Conservation (phyloP, 768 basidiomycete genomes). For the Tephrocybe sp. region DNA sequence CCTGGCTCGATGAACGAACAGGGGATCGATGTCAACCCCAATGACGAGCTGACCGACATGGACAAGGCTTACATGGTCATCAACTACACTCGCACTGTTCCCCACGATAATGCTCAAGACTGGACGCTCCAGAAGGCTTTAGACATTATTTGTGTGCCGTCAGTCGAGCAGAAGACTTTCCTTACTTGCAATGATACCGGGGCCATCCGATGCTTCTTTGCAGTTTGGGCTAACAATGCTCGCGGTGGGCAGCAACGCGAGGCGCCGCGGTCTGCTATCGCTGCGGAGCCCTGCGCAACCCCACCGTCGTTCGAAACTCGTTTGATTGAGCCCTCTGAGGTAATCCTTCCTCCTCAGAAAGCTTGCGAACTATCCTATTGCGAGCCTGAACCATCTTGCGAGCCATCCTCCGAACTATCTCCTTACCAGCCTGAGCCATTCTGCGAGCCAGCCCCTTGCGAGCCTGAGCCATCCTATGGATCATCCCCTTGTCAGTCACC, state of each 20-base stretch:
- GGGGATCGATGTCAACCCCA: background rate
- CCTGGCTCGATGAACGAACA: slow-evolving; percentile 1
- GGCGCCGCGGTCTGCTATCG: too few relatives aligned
- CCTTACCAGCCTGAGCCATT: too few relatives aligned
- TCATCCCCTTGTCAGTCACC: too few relatives aligned
- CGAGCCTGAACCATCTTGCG: too few relatives aligned
- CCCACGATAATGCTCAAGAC: slow-evolving; percentile 1
- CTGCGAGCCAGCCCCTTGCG: too few relatives aligned
- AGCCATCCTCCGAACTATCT: too few relatives aligned
- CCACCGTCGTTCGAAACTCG: background rate
- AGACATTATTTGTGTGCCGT: slow-evolving; percentile 1
- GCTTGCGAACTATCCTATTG: too few relatives aligned
- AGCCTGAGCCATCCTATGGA: too few relatives aligned
- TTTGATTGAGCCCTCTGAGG: too few relatives aligned
- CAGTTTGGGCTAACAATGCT: slow-evolving; percentile 1
- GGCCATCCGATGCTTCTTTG: background rate
- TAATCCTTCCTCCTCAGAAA: too few relatives aligned
- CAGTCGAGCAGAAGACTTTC: background rate
- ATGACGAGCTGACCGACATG: slow-evolving; percentile 4
- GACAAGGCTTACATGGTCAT: slow-evolving; percentile 10
- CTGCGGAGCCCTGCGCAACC: background rate
- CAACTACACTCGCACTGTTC: slow-evolving; percentile 6
- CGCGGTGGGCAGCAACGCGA: background rate
- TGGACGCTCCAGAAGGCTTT: slow-evolving; percentile 9
- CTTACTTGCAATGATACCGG: background rate